These are phyloP conservation scores for Glarea lozoyensis DNA, from an alignment of 495 filamentous ascomycete genomes.

Conservation along the genomic window DNA sequence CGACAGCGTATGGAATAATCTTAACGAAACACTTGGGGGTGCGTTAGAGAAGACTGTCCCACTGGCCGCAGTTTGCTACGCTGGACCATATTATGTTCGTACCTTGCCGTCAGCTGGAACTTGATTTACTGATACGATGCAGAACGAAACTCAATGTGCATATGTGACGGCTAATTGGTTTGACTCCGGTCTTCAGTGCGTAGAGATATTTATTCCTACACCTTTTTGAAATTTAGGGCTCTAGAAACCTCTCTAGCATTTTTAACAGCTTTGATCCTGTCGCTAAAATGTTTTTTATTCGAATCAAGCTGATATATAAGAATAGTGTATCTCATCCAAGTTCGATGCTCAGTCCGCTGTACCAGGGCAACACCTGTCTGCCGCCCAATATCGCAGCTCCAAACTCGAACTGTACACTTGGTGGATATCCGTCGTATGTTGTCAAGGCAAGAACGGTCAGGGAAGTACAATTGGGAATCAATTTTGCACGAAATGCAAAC, in stretches of 20 bases:
- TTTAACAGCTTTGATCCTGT: too few relatives aligned
- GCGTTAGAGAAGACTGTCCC: neutral
- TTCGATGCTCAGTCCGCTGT: constrained; percentile 7
- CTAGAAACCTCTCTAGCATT: too few relatives aligned
- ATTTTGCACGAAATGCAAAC: constrained; percentile 39
- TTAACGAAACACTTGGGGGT: neutral
- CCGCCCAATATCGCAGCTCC: neutral
- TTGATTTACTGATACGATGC: neutral
- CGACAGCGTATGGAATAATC: neutral
- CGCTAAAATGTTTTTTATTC: too few relatives aligned
- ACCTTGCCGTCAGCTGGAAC: neutral
- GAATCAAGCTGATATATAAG: too few relatives aligned
- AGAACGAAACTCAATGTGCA: neutral
- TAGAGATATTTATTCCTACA: too few relatives aligned
- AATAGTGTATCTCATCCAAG: constrained; percentile 6
- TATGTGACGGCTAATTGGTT: neutral
- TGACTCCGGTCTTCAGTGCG: neutral
- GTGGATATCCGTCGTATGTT: constrained; percentile 37
- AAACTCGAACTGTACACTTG: constrained; percentile 1
- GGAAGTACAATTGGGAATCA: constrained; percentile 31
- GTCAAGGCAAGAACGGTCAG: constrained; percentile 32
- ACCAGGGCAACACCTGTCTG: constrained; percentile 7
- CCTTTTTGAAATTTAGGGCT: too few relatives aligned
- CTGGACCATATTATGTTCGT: neutral
- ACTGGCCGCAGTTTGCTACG: neutral